Evolutionary conservation across 2,329 filamentous ascomycete species (phyloP), one percentile per base, ranked within the genome.

Genomic region (Albifimbria verrucaria): DNA sequence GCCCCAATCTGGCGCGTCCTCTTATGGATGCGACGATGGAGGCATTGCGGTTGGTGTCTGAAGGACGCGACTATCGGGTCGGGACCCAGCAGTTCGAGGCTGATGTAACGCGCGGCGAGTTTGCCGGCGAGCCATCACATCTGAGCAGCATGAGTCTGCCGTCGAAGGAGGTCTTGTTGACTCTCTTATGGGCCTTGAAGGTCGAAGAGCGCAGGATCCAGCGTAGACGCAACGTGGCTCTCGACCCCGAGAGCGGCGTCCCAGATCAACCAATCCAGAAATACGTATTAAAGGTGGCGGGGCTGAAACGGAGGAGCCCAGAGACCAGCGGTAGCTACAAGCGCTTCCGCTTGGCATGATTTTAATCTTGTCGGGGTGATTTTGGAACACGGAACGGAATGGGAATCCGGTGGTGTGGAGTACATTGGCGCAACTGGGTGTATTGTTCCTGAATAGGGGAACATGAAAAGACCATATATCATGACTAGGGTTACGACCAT

Each of bases 1-100:
- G 83, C 84, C 84, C 83, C 80, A 79, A 75, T 72, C 78, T 87
- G 85, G 85, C 85, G 85, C 85, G 85, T 87, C 85, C 85, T 67
- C 76, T 87, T 65, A 75, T 73, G 83, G 83, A 87, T 87, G 85
- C 85, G 85, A 88, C 85, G 82, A 79, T 86, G 82, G 81, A 71
- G 79, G 82, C 80, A 77, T 82, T 88, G 85, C 85, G 84, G 85
- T 86, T 82, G 78, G 81, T 80, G 71, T 83, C 81, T 84, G 75
- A 85, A 72, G 72, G 77, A 74, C 64, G 68, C 64, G 73, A 78
- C 61, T 70, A 74, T 64, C 73, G 67, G 70, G 75, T 74, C 71
- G 73, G 65, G 62, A 68, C 64, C 61, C 61, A 59, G 62, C 54
- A 55, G 61, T 56, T 58, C 64, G 69, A 65, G 64, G 58, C 64